Base-by-base conservation (phyloP, 2,329 filamentous ascomycete species). In the Biscogniauxia mediterranea region DNA sequence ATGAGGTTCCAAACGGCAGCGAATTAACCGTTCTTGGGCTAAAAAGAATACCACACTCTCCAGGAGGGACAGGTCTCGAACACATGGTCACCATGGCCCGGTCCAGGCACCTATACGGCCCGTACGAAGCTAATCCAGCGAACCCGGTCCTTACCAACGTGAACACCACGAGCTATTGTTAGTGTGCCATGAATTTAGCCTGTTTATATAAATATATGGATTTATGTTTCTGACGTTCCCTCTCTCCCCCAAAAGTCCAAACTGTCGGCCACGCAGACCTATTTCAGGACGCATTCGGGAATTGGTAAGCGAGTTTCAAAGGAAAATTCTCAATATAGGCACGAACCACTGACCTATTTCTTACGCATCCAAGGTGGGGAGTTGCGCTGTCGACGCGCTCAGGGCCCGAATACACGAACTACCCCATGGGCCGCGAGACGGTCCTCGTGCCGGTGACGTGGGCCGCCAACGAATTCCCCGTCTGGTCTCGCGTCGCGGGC, bases 251-350 rank as follows among this genome's bases (percentile, higher is more conserved):
- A 32, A 1, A 46, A 76, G 74, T 79, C 60, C 83, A 86, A 64
- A 82, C 82, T 1, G 79, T 85, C 0, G 84, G 84, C 0, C 85
- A 87, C 57, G 80, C 81, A 0, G 84, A 87, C 63, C 62, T 86
- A 1, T 85, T 87, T 61, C 79, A 83, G 54, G 84, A 86, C 60
- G 63, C 64, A 0, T 57, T 62, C 0, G 74, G 71, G 0, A 75
- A 77, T 59, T 80, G 77, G 76, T 75, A 59, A 64, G 68, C 21
- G 8, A 3, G 2, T 26, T 56, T 56, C 13, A 5, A 46, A 21
- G 54, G 23, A 54, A 49, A 11, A 46, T 5, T 0, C 42, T 55
- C 13, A 61, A 13, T 32, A 32, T 4, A 32, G 11, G 11, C 28
- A 32, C 28, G 11, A 32, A 9, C 28, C 28, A 32, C 28, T 32